Conservation (phyloP, 2,329 filamentous ascomycete species). For the Colletotrichum cereale region DNA sequence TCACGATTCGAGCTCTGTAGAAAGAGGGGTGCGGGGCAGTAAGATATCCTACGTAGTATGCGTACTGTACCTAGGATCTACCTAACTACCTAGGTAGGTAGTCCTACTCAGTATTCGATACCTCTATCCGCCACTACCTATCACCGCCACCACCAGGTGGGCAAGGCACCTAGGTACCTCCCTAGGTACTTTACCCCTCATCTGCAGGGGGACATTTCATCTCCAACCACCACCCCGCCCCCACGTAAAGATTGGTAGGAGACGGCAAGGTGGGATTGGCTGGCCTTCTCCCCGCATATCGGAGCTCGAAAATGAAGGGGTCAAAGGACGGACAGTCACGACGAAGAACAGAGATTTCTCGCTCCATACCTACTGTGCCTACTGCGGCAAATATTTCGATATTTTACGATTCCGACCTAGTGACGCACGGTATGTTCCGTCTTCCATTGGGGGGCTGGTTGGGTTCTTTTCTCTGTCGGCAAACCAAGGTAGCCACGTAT, state of each 20-base stretch:
- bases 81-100: too few species aligned
- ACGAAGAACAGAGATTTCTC: neutral
- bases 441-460: neutral
- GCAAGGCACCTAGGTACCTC: neutral
- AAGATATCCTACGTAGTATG: too few species aligned
- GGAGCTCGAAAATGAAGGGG: constrained; percentile 3
- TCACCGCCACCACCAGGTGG: too few species aligned
- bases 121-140: neutral
- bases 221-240: constrained; percentile 20
- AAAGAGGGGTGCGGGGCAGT: constrained; percentile 17
- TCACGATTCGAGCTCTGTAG: constrained; percentile 14
- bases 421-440: neutral
- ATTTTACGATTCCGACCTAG: neutral
- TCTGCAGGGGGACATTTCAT: constrained; percentile 12
- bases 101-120: neutral
- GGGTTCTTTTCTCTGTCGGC: neutral
- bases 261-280: neutral
- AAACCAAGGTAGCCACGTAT: neutral
- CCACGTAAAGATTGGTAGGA: constrained; percentile 14
- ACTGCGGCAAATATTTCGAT: neutral
- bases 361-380: neutral
- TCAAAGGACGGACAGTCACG: neutral
- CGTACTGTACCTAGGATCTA: too few species aligned
- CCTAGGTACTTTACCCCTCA: constrained; percentile 27
- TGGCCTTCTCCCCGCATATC: constrained; percentile 32